Evolutionary conservation across 2,329 filamentous ascomycete species (phyloP).

Genomic region (Calonectria montana): DNA sequence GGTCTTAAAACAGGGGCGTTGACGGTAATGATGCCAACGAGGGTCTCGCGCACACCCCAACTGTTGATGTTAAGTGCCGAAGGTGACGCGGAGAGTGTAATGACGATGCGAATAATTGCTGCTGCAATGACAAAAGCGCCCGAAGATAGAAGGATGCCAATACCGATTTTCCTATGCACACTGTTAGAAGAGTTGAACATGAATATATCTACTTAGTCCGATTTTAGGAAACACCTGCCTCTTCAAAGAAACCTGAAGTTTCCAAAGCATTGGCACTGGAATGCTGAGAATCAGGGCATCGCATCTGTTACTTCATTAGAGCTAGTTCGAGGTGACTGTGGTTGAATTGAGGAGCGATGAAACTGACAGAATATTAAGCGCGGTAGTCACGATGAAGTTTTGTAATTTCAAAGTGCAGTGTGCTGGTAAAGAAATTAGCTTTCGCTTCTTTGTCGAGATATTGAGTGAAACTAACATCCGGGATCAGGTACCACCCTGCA

Average conservation of each 20-base stretch:
- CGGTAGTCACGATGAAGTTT: constrained; percentile 32
- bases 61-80: constrained; percentile 39
- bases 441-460: neutral
- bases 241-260: constrained; percentile 32
- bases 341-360: rapidly evolving
- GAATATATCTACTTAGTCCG: too few relatives aligned
- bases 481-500: constrained; percentile 32
- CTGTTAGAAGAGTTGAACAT: neutral
- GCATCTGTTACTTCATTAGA: constrained; percentile 18
- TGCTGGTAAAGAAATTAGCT: neutral
- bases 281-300: constrained; percentile 32
- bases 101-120: constrained; percentile 36
- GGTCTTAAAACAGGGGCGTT: constrained; percentile 38
- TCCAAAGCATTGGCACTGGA: constrained; percentile 36
- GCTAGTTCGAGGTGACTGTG: neutral
- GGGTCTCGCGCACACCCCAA: constrained; percentile 45
- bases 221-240: constrained; percentile 7
- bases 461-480: constrained; percentile 15
- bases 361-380: constrained; percentile 37
- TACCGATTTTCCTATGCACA: constrained; percentile 34
- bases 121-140: constrained; percentile 43
- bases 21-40: constrained; percentile 53
- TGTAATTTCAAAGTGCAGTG: constrained; percentile 30
- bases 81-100: constrained; percentile 35
- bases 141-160: constrained; percentile 40